Conservation (phyloP, 306 rosid genomes). For the Vigna nakashimae region DNA sequence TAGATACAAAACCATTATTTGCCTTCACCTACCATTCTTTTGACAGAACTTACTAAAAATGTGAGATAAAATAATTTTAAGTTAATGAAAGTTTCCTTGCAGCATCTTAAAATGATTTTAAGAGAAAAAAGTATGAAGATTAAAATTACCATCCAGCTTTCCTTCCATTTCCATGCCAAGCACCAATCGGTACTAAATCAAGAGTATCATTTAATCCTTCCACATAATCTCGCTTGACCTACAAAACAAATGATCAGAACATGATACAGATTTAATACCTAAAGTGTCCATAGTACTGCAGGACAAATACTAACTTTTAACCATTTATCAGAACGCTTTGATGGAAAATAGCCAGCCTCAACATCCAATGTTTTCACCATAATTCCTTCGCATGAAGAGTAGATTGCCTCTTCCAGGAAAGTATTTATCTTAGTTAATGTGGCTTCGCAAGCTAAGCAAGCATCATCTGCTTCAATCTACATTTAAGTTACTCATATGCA, state of each 20-base stretch:
- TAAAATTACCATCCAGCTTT: slow-evolving; percentile 87
- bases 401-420: slow-evolving; percentile 75
- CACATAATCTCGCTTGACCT: slow-evolving; percentile 95
- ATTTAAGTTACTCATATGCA: slow-evolving; percentile 28
- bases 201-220: slow-evolving; percentile 86
- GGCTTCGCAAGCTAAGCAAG: slow-evolving; percentile 68
- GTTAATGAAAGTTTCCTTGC: slow-evolving; percentile 28
- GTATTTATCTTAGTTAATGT: slow-evolving; percentile 61
- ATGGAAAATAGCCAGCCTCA: slow-evolving; percentile 89
- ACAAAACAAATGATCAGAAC: slow-evolving; percentile 39
- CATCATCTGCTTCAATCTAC: slow-evolving; percentile 83
- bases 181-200: slow-evolving; percentile 95
- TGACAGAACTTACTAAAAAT: slow-evolving; percentile 7
- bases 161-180: slow-evolving; percentile 98
- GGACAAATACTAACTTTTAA: slow-evolving; percentile 66
- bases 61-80: slow-evolving; percentile 24
- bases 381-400: slow-evolving; percentile 89
- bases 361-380: slow-evolving; percentile 87
- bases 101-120: slow-evolving; percentile 29
- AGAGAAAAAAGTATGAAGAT: slow-evolving; percentile 12
- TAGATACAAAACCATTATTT: slow-evolving; percentile 22
- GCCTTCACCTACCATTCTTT: slow-evolving; percentile 16
- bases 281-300: slow-evolving; percentile 20
- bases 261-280: slow-evolving; percentile 26
- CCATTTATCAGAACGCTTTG: slow-evolving; percentile 89